Evolutionary conservation across 2,329 filamentous ascomycete species (phyloP).

Genomic region (Hypomyces rosellus): DNA sequence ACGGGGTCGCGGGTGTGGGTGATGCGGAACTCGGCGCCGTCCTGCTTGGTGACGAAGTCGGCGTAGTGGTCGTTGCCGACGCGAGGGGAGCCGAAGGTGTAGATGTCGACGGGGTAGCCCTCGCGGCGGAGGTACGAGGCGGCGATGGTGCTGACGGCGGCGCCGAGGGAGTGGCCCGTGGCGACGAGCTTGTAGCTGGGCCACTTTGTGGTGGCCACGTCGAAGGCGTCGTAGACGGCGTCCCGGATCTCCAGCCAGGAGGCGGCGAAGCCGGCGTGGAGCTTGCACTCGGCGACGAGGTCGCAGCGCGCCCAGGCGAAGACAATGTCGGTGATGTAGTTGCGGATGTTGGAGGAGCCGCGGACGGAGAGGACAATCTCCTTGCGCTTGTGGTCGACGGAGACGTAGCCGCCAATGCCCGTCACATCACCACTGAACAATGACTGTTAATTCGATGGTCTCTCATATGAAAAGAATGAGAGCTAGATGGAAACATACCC

Average conservation of each 20-base stretch:
- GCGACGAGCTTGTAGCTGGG: constrained; percentile 48
- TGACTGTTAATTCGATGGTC: constrained; percentile 6
- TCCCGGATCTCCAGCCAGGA: constrained; percentile 50
- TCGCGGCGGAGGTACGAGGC: constrained; percentile 47
- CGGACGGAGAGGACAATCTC: constrained; percentile 56
- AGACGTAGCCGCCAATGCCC: constrained; percentile 46
- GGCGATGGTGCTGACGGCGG: constrained; percentile 55
- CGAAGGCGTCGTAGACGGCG: constrained; percentile 37
- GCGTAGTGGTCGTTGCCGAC: constrained; percentile 53
- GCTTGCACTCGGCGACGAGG: constrained; percentile 37
- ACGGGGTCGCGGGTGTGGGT: constrained; percentile 64
- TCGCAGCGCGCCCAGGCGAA: constrained; percentile 25
- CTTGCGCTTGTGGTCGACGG: constrained; percentile 40
- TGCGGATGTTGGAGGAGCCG: constrained; percentile 51
- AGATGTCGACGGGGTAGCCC: constrained; percentile 46
- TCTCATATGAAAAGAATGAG: not conserved
- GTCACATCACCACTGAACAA: constrained; percentile 32
- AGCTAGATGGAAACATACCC: constrained; percentile 21
- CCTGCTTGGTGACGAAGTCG: constrained; percentile 46
- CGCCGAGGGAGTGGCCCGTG: constrained; percentile 67
- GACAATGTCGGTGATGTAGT: constrained; percentile 53
- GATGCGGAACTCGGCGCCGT: constrained; percentile 52
- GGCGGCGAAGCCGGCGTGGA: constrained; percentile 53
- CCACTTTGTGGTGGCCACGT: constrained; percentile 36
- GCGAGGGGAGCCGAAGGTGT: constrained; percentile 62